A percentile compares a stretch with the other conserved stretches of the same genome.
Conservation (phyloP, 2,329 filamentous ascomycete species). For the Onygena corvina region DNA sequence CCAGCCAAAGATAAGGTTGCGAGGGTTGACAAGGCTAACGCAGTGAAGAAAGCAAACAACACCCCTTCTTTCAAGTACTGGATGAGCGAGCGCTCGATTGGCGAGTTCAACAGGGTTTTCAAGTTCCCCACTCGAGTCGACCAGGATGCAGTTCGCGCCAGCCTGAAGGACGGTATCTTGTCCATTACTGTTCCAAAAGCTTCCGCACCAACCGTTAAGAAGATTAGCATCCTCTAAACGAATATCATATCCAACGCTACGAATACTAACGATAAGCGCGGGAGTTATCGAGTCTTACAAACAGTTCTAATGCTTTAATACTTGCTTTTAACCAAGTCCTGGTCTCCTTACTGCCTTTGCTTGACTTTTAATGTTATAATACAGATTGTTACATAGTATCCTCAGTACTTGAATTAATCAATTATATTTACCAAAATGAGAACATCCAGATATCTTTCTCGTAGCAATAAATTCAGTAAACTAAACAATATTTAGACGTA, state of each 20-base stretch:
- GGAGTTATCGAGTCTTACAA: not conserved
- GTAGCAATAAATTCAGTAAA: too few relatives aligned
- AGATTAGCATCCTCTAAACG: slow-evolving; percentile 36
- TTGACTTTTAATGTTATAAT: not conserved
- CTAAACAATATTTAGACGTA: too few relatives aligned
- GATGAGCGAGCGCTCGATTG: slow-evolving; percentile 46
- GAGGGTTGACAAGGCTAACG: slow-evolving; percentile 17
- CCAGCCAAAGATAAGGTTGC: slow-evolving; percentile 17
- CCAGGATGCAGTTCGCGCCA: slow-evolving; percentile 47
- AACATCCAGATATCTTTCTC: too few relatives aligned
- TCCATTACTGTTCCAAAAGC: slow-evolving; percentile 46
- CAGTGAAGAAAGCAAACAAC: slow-evolving; percentile 18
- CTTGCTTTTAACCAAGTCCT: too few relatives aligned
- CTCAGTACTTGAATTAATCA: not conserved
- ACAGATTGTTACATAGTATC: not conserved
- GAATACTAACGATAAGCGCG: not conserved
- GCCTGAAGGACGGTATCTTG: slow-evolving; percentile 47
- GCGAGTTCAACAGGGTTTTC: slow-evolving; percentile 47
- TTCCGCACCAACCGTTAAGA: slow-evolving; percentile 37
- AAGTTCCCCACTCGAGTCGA: slow-evolving; percentile 45
- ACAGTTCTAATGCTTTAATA: too few relatives aligned
- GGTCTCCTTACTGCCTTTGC: not conserved
- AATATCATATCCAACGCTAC: not conserved
- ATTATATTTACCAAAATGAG: too few relatives aligned
- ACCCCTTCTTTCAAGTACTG: slow-evolving; percentile 36